Base-by-base conservation (phyloP, 148 eudicot species). In the Linanthus parryae region DNA sequence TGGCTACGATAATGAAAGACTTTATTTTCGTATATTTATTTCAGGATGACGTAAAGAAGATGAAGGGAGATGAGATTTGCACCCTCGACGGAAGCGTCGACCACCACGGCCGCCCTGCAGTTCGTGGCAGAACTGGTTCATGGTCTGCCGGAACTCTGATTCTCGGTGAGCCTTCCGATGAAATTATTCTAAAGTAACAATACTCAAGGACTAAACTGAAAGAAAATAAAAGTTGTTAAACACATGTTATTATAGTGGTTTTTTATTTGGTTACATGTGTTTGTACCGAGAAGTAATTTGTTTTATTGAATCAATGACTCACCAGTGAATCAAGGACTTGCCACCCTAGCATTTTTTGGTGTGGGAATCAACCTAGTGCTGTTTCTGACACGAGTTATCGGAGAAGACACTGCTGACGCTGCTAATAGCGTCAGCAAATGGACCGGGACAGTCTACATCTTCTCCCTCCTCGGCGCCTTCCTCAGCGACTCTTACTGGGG, bases 401-500 rank as follows among this genome's bases (percentile, higher is more conserved):
- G 82, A 3, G 75, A 87, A 61, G 49, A 70, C 73, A 87, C 83
- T 55, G 88, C 88, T 24, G 92, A 80, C 54, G 96, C 96, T 44
- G 96, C 96, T 12, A 87, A 87, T 43, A 79, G 65, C 29, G 90
- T 86, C 30, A 86, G 95, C 75, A 86, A 86, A 63, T 86, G 95
- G 95, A 86, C 95, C 0, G 96, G 96, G 62, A 87, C 96, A 7
- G 96, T 87, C 54, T 87, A 87, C 54, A 78, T 87, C 46, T 87
- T 83, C 76, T 87, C 96, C 4, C 83, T 87, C 16, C 81, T 87
- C 15, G 96, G 96, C 0, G 96, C 96, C 29, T 83, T 87, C 43
- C 83, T 87, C 23, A 87, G 96, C 20, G 96, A 87, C 66, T 78
- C 96, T 3, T 87, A 87, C 35, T 87, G 91, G 96, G 96, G 96